Conservation (phyloP, 345 rosid genomes). For the Populus davidiana region DNA sequence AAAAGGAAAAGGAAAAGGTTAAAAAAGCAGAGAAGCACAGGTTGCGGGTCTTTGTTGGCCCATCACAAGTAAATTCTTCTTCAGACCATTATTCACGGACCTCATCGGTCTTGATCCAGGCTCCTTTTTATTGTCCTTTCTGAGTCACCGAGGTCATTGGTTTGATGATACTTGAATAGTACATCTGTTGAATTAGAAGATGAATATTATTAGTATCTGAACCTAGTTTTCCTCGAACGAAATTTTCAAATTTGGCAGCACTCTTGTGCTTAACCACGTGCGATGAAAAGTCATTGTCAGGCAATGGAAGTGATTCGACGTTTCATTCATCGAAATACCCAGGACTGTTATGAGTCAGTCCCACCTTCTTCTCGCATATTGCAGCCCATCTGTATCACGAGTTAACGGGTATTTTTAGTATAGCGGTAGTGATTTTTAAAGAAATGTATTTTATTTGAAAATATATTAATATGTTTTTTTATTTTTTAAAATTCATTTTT, state of each 20-base stretch:
- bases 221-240: background rate
- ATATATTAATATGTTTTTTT: too few species aligned
- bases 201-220: background rate
- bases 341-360: background rate
- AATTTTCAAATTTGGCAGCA: conserved; percentile 1
- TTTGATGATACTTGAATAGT: background rate
- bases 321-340: background rate
- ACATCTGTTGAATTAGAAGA: background rate
- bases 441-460: too few species aligned
- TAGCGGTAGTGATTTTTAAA: too few species aligned
- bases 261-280: background rate
- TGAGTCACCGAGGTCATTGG: background rate
- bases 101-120: background rate
- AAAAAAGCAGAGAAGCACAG: background rate
- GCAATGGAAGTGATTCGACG: background rate
- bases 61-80: background rate
- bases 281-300: background rate
- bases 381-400: background rate
- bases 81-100: background rate
- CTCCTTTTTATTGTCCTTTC: background rate
- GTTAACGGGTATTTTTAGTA: too few species aligned
- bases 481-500: too few species aligned
- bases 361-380: background rate
- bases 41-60: background rate
- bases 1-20: too few species aligned